Percentiles rank a stretch among this genome's conserved stretches.
These are phyloP conservation scores for Gracilaria gracilis DNA, from an alignment of 23 red algal species.

Conservation along the genomic window DNA sequence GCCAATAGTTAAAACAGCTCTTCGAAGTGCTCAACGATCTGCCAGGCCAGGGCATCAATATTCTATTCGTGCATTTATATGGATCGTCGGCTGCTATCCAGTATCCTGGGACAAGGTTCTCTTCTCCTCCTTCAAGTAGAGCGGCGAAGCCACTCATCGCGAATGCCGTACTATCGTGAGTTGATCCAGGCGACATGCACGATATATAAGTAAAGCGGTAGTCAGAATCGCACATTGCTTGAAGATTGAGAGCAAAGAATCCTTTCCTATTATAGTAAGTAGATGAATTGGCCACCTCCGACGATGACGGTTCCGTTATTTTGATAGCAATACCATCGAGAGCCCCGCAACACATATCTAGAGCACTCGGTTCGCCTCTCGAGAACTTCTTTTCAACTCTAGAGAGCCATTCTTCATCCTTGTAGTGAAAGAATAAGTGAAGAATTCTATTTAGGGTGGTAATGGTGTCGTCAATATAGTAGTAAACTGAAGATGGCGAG, in stretches of 20 bases:
- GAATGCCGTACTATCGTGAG: not conserved
- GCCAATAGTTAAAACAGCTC: conserved; percentile 7
- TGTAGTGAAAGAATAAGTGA: too few relatives aligned
- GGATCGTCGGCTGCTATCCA: conserved; percentile 9
- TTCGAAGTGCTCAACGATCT: not conserved
- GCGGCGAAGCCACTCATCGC: not conserved
- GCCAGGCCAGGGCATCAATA: conserved; percentile 31
- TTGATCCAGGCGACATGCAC: not conserved
- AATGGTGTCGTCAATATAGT: too few relatives aligned
- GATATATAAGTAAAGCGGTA: conserved; percentile 18
- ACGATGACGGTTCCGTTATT: not conserved
- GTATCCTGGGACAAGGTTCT: not conserved
- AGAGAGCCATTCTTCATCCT: too few relatives aligned
- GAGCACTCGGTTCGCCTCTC: not conserved
- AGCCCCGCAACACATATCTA: conserved; percentile 1
- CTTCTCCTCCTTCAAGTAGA: too few relatives aligned
- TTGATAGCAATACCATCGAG: conserved; percentile 21
- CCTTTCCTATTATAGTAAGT: conserved; percentile 2
- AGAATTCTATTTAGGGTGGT: too few relatives aligned
- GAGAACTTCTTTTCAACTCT: not conserved
- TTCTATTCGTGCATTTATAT: not conserved
- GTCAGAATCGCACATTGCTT: conserved; percentile 25
- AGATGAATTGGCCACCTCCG: too few relatives aligned
- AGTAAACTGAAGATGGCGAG: not conserved
- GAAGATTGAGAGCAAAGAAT: not conserved